Evolutionary conservation across 352 stramenopile species (phyloP).

Genomic region (Globisporangium alternatum): DNA sequence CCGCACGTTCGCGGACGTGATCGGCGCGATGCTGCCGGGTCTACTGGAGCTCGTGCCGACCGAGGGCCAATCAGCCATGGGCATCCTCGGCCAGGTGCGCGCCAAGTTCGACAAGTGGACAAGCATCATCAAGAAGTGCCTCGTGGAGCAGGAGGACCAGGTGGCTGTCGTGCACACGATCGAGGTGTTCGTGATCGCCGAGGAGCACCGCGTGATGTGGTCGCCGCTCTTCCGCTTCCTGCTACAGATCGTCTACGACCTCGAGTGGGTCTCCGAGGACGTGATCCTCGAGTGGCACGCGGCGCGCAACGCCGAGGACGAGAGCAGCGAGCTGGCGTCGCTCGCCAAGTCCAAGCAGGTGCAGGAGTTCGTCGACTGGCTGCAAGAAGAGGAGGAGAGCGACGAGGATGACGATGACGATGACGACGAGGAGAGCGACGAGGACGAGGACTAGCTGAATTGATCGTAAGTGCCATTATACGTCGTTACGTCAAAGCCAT

Average conservation of each 20-base stretch:
- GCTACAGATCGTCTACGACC: slow-evolving; percentile 92
- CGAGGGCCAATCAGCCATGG: slow-evolving; percentile 46
- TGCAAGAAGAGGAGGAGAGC: slow-evolving; percentile 72
- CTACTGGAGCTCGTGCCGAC: slow-evolving; percentile 67
- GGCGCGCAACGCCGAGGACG: slow-evolving; percentile 38
- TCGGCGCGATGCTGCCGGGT: slow-evolving; percentile 70
- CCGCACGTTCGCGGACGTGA: slow-evolving; percentile 74
- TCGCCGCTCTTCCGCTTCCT: slow-evolving; percentile 91
- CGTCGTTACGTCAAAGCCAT: not conserved
- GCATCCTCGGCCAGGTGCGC: slow-evolving; percentile 77
- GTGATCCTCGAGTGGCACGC: slow-evolving; percentile 90
- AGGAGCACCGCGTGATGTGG: slow-evolving; percentile 47
- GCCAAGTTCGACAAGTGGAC: slow-evolving; percentile 89
- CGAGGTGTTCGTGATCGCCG: slow-evolving; percentile 47
- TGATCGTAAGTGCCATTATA: not conserved
- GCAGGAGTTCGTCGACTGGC: slow-evolving; percentile 94
- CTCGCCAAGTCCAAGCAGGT: slow-evolving; percentile 77
- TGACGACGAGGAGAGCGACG: slow-evolving; percentile 25
- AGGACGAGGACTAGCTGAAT: slow-evolving; percentile 5
- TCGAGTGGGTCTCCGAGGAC: slow-evolving; percentile 92
- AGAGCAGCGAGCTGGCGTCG: slow-evolving; percentile 23
- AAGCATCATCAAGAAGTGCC: slow-evolving; percentile 88
- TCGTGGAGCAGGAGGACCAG: slow-evolving; percentile 77
- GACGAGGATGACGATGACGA: slow-evolving; percentile 40
- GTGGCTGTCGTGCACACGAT: slow-evolving; percentile 56